Conservation (phyloP, 2,329 filamentous ascomycete genomes). For the Aurifilum marmelostoma region DNA sequence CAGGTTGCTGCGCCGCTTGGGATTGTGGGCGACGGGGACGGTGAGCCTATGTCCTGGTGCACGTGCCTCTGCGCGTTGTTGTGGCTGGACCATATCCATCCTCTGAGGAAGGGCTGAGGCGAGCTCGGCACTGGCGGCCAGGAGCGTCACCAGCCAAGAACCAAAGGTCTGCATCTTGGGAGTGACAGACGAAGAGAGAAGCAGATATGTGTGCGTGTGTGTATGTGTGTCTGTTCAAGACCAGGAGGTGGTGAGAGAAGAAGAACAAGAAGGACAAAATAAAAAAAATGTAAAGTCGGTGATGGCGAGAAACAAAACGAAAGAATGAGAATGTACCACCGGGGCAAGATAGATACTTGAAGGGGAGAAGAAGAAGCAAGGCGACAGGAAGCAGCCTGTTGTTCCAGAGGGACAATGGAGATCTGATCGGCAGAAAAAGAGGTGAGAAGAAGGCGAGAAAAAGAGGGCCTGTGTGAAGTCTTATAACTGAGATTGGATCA, state of each 20-base stretch:
- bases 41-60: constrained; percentile 20
- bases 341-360: constrained; percentile 1
- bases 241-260: neutral
- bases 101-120: constrained; percentile 29
- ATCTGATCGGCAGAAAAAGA: neutral
- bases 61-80: constrained; percentile 8
- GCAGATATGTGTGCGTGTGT: neutral
- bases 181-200: neutral
- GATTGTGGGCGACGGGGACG: constrained; percentile 28
- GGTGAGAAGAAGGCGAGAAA: neutral
- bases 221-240: neutral
- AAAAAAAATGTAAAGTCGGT: neutral
- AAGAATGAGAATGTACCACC: constrained; percentile 7
- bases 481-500: constrained; percentile 1
- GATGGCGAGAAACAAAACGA: neutral
- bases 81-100: constrained; percentile 21
- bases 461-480: constrained; percentile 1
- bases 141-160: constrained; percentile 26
- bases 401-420: neutral
- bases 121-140: constrained; percentile 31
- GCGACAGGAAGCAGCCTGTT: neutral
- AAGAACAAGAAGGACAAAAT: no score
- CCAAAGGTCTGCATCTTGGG: constrained; percentile 29
- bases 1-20: constrained; percentile 19
- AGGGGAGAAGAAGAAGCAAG: neutral